Base-by-base conservation (phyloP, 306 rosid genomes). In the Vigna unguiculata region DNA sequence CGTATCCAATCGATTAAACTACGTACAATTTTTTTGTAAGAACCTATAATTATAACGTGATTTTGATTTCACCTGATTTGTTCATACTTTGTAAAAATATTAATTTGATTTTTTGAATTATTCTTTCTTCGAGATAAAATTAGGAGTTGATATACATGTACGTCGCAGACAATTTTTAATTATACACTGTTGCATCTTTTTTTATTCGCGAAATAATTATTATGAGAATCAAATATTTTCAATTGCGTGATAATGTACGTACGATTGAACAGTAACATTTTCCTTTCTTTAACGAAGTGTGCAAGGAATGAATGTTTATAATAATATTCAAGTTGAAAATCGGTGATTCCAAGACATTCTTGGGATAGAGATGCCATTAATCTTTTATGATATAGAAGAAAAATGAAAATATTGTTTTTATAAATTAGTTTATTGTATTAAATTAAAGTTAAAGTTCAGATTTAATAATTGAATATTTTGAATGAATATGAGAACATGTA, bases 221-320 rank as follows among this genome's bases (percentile, higher is more conserved):
- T n/a, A 9, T 15, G 67, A 62, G 69, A 62, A 62, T 34, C 15
- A n/a, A 62, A 62, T 61, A 62, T 36, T 62, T 62, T 62, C 69
- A 62, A 62, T 34, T 62, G 47, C 25, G 25, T 62, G 47, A 34
- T 61, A 61, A 61, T 30, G 67, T 59, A 59, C 9, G 34, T 22
- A 21, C 65, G 67, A 60, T 60, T 60, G 19, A 60, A 60, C 15
- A 60, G 67, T 32, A 60, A 15, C 12, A 15, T 17, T 36, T 4
- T 36, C 49, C 17, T 63, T 30, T 61, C 13, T 6, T 53, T 32
- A 46, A 66, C 65, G 15, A 55, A 34, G 67, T 52, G 30, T n/a
- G 30, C 22, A 19, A 28, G 57, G 66, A 80, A 54, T 32, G 40
- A 32, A 41, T 15, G 19, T 21, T 34, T 16, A n/a, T 53, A 41